Base-by-base conservation (phyloP, 352 stramenopile species). In the Globisporangium camurandrum region DNA sequence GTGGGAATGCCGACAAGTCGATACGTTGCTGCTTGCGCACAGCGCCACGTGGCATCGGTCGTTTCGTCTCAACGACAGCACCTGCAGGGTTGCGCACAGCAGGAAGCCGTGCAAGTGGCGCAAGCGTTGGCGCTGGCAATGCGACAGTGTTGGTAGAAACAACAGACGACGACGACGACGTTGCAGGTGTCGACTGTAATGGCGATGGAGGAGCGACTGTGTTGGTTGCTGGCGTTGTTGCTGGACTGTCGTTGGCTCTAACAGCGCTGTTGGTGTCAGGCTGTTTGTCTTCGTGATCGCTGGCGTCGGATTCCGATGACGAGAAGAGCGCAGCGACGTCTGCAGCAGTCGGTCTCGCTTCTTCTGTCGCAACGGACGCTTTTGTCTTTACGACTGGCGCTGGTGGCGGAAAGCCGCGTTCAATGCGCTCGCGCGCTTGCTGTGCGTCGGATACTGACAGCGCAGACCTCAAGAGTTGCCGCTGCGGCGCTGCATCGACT, bases 1-100 rank as follows among this genome's bases (percentile, higher is more conserved):
- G 70, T 9, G 84, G 69, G 42, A 79, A 82, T 16, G 77, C 74
- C 31, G 86, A 46, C 30, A 83, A 62, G 0, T 72, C 74, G 19
- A 79, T 55, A 46, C 45, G 60, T 8, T n/a, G n/a, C n/a, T n/a
- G n/a, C n/a, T n/a, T n/a, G n/a, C n/a, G n/a, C n/a, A n/a, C n/a
- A n/a, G 62, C 56, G 22, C 66, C 50, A 57, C 66, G 70, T 28
- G 65, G 61, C 12, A 72, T 63, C 28, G 55, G 55, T 1, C 55
- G 55, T 20, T 62, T 62, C 26, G 31, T 62, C n/a, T 62, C 55
- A 0, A 31, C 23, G 0, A 22, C 26, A 1, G 26, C 49, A 5
- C 23, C 30, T 3, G n/a, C n/a, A n/a, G 31, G 34, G n/a, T 39
- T 42, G 27, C 43, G 52, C 3, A 27, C 22, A n/a, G 40, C 51